A percentile compares a stretch with the other conserved stretches of the same genome.
Evolutionary conservation across 208 protist species (phyloP).

Genomic region (Leishmania gerbilli): DNA sequence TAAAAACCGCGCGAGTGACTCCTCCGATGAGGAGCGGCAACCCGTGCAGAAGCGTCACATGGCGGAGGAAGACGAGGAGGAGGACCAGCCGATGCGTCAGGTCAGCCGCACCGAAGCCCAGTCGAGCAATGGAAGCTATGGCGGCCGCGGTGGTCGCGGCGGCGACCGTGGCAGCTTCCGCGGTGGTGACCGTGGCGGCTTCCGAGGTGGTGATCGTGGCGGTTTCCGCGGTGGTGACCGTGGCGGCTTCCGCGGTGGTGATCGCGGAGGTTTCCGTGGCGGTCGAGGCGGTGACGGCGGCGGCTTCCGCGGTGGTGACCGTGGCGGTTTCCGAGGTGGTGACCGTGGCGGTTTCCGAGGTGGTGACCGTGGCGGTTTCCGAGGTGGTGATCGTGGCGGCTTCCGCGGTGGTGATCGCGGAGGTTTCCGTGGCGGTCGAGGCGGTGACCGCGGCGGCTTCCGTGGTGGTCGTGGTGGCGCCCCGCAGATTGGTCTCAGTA

Average conservation of each 20-base stretch:
- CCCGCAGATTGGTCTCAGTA: constrained; percentile 59
- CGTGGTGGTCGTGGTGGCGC: constrained; percentile 66
- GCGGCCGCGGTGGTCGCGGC: constrained; percentile 45
- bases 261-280: constrained; percentile 29
- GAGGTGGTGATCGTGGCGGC: constrained; percentile 33
- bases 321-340: constrained; percentile 40
- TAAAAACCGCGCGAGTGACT: constrained; percentile 35
- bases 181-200: constrained; percentile 32
- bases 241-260: constrained; percentile 38
- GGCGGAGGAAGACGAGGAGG: constrained; percentile 21
- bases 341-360: constrained; percentile 43
- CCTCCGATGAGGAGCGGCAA: constrained; percentile 19
- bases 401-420: constrained; percentile 43
- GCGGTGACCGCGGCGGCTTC: constrained; percentile 45
- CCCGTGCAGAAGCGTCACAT: constrained; percentile 23
- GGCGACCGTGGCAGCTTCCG: constrained; percentile 40
- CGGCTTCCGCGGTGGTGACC: constrained; percentile 44
- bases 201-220: constrained; percentile 43
- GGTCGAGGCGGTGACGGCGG: constrained; percentile 45
- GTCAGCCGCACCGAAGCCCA: constrained; percentile 45
- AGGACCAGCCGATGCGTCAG: constrained; percentile 44
- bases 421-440: constrained; percentile 40
- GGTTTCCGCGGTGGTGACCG: constrained; percentile 52
- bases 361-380: constrained; percentile 37
- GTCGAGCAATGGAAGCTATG: constrained; percentile 30